Percentiles rank a stretch among this genome's conserved stretches.
These are phyloP conservation scores for Populus hybrid DNA, from an alignment of 441 rosid species.

Conservation along the genomic window DNA sequence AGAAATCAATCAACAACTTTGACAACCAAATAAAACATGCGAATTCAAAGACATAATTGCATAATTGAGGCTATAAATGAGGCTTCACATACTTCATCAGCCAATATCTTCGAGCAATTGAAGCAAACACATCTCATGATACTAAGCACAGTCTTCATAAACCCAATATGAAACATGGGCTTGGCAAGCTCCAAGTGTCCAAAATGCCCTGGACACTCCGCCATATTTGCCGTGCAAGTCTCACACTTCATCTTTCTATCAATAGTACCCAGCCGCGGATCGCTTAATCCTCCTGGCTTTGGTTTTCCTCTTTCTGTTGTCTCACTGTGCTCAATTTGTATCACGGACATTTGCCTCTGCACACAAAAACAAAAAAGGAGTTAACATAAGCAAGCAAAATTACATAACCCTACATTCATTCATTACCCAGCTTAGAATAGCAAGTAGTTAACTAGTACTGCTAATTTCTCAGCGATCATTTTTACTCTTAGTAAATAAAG, in stretches of 20 bases:
- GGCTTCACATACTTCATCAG: constrained; percentile 64
- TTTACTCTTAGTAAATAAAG: not conserved
- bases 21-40: not conserved
- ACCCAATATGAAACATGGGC: constrained; percentile 98
- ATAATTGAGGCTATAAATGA: not conserved
- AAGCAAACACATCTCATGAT: constrained; percentile 96
- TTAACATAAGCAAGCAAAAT: not conserved
- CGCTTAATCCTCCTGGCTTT: constrained; percentile 81
- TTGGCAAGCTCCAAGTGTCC: constrained; percentile 98
- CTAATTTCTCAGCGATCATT: not conserved
- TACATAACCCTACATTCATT: not conserved
- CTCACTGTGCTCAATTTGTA: constrained; percentile 89
- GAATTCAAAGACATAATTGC: not conserved
- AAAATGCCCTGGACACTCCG: constrained; percentile 96
- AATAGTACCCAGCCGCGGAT: constrained; percentile 80
- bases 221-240: constrained; percentile 95
- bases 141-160: constrained; percentile 84
- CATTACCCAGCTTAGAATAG: not conserved
- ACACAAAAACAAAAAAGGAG: constrained; percentile 6
- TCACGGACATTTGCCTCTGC: constrained; percentile 98
- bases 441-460: not conserved
- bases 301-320: constrained; percentile 96
- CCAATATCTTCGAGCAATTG: constrained; percentile 91
- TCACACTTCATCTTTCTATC: constrained; percentile 94
- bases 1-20: not conserved